Evolutionary conservation across 345 rosid genomes (phyloP), one percentile per base, ranked within the genome.

Genomic region (Laguncularia racemosa): DNA sequence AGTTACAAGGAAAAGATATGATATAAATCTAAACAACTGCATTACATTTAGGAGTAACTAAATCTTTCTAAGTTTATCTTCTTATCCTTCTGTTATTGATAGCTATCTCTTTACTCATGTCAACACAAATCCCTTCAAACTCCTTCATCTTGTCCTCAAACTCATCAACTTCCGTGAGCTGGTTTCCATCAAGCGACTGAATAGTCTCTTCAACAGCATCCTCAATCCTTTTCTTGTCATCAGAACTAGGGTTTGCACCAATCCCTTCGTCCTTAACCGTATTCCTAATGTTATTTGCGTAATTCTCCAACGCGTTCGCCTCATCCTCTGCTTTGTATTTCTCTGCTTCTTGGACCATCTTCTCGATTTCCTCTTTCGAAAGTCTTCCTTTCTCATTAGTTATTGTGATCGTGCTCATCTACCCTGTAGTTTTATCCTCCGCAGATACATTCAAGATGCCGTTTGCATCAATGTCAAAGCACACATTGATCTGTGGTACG

Each of bases 81-180:
- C n/a, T n/a, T n/a, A n/a, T n/a, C n/a, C n/a, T n/a, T n/a, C n/a
- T n/a, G n/a, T n/a, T n/a, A n/a, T n/a, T n/a, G n/a, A n/a, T n/a
- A n/a, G n/a, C n/a, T n/a, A n/a, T n/a, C n/a, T n/a, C n/a, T n/a
- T n/a, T n/a, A n/a, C n/a, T n/a, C n/a, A n/a, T n/a, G n/a, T n/a
- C n/a, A n/a, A n/a, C n/a, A 78, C 86, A 87, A 51, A 82, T 70
- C 72, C 86, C 71, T 76, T 87, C 95, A 78, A 87, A 57, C n/a
- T 84, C 95, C 74, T 84, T 84, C 91, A 86, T 82, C 78, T 82
- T 86, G 79, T 86, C 93, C 51, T 86, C 93, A 0, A 84, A 77
- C 61, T 83, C 89, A 18, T 84, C 93, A 0, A 84, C 81, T 70
- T 84, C 88, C 0, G 88, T 91, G 20, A 87, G 81, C 65, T 87